Conservation (phyloP, 1,139 yeast species). For the Pichia terricola region DNA sequence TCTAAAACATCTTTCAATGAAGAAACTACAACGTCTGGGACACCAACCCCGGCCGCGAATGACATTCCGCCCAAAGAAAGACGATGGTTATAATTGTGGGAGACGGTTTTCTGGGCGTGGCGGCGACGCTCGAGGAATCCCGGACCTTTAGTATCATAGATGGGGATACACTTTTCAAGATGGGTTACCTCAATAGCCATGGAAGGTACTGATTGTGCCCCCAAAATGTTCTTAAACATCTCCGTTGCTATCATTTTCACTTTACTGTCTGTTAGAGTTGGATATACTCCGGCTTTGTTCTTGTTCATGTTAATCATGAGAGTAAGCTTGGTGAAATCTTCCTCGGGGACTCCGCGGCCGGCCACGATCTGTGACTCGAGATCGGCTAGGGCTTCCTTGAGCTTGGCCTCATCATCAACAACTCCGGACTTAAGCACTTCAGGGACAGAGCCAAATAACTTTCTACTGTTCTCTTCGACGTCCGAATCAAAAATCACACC, state of each 20-base stretch:
- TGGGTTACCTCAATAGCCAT: no score
- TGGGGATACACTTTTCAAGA: slow-evolving; percentile 44
- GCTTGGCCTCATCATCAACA: slow-evolving; percentile 14
- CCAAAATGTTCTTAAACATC: no score
- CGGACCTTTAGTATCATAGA: slow-evolving; percentile 40
- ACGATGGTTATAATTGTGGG: neutral
- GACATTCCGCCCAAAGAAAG: slow-evolving; percentile 70
- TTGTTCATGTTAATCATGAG: neutral
- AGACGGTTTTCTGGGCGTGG: neutral
- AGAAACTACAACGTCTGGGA: slow-evolving; percentile 67
- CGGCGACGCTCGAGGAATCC: slow-evolving; percentile 1
- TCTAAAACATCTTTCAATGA: neutral
- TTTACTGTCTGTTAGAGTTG: no score
- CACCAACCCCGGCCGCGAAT: slow-evolving; percentile 76
- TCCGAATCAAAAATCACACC: slow-evolving; percentile 92
- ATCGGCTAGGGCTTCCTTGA: slow-evolving; percentile 83
- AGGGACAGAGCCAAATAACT: neutral
- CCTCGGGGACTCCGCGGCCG: neutral
- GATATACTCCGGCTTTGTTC: no score
- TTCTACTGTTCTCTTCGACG: slow-evolving; percentile 33
- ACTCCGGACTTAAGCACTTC: neutral
- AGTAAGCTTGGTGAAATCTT: slow-evolving; percentile 1
- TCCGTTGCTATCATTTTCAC: no score
- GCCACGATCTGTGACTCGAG: slow-evolving; percentile 19
- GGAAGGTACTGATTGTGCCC: no score